Conservation (phyloP, 345 rosid genomes). For the Salix suchowensis region DNA sequence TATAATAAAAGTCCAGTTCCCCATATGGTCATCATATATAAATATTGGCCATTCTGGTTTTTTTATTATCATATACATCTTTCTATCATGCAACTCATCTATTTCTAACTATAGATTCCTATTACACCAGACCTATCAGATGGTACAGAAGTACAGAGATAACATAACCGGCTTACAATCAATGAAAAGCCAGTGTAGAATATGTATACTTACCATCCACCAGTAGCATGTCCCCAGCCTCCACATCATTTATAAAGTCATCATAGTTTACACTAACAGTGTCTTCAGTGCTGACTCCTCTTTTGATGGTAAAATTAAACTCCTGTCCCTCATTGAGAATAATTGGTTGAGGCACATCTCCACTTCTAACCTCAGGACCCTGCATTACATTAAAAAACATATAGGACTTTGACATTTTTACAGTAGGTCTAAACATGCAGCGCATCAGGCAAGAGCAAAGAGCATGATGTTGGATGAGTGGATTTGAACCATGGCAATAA, state of each 20-base stretch:
- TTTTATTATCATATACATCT: background rate
- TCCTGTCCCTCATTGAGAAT: constrained; percentile 72
- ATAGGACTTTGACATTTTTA: background rate
- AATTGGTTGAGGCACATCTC: constrained; percentile 88
- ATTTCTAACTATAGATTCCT: background rate
- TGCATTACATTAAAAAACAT: constrained; percentile 21
- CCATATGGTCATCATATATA: background rate
- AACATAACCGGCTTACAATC: background rate
- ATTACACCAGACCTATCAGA: background rate
- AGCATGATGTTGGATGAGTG: background rate
- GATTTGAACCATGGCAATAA: background rate
- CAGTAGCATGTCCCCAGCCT: constrained; percentile 74
- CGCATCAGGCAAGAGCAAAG: background rate
- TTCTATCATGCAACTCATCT: background rate
- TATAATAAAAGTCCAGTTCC: background rate
- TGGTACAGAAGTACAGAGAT: background rate
- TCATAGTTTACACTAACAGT: constrained; percentile 95
- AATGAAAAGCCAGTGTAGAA: background rate
- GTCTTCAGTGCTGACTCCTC: constrained; percentile 70
- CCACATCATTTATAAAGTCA: constrained; percentile 83
- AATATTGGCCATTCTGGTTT: background rate
- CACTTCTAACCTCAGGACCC: constrained; percentile 99
- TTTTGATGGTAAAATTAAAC: constrained; percentile 76
- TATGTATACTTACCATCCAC: constrained; percentile 70
- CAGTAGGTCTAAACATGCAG: background rate